Conservation (phyloP, 192 early-diverging fungal genomes). For the Entophlyctis luteolus region DNA sequence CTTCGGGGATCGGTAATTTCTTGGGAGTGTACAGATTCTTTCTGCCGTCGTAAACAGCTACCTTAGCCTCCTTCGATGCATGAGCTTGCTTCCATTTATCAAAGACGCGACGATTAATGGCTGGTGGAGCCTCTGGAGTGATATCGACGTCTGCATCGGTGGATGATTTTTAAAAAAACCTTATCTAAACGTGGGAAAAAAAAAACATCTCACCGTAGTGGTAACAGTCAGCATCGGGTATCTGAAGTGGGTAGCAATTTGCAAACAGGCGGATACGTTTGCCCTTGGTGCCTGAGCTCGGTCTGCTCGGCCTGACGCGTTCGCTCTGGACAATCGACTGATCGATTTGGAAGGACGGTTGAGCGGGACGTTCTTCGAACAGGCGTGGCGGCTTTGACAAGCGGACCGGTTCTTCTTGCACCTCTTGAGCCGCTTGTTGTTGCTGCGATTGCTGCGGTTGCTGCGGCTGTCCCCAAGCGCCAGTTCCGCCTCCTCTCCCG, state of each 20-base stretch:
- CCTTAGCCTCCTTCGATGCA: neutral
- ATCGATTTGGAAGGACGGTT: slow-evolving; percentile 14
- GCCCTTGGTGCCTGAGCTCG: neutral
- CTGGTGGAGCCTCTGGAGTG: slow-evolving; percentile 15
- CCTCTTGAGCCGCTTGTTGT: no score
- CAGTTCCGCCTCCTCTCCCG: no score
- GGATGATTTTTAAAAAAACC: neutral
- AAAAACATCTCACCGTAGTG: neutral
- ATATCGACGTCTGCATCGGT: slow-evolving; percentile 17
- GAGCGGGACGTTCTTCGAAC: neutral
- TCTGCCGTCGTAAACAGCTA: slow-evolving; percentile 20
- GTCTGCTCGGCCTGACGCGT: slow-evolving; percentile 12
- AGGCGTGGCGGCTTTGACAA: neutral
- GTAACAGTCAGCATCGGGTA: slow-evolving; percentile 23
- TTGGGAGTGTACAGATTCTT: slow-evolving; percentile 29
- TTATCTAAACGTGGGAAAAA: neutral
- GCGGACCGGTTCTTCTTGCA: no score
- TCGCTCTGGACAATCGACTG: neutral
- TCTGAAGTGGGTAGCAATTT: slow-evolving; percentile 15
- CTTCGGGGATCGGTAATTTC: slow-evolving; percentile 9
- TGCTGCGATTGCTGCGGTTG: no score
- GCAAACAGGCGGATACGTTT: slow-evolving; percentile 20
- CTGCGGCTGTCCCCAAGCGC: no score
- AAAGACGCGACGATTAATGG: slow-evolving; percentile 24
- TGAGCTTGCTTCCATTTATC: slow-evolving; percentile 12